phyloP scores from a whole-genome alignment of 2,329 filamentous ascomycete genomes.

The Gnomoniopsis sp. region DNA sequence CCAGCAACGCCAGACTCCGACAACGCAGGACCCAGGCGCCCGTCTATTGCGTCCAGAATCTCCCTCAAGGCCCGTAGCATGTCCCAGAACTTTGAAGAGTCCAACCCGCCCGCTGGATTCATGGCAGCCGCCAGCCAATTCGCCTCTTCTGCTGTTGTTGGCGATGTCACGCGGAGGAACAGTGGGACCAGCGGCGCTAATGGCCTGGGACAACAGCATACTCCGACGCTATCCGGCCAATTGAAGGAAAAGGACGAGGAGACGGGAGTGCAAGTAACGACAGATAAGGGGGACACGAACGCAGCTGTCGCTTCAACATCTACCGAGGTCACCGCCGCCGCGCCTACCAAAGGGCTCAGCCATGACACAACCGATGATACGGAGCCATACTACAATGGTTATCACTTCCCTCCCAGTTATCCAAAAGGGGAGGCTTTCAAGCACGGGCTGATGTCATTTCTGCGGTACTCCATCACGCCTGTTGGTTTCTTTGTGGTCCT shows the following conservation, averaged over 20 bases:
- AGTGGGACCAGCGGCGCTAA: conserved; percentile 1
- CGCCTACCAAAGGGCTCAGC: conserved; percentile 22
- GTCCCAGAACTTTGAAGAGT: conserved; percentile 38
- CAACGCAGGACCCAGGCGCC: neutral
- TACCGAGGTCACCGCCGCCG: conserved; percentile 18
- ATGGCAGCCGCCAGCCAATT: conserved; percentile 44
- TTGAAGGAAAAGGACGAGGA: neutral
- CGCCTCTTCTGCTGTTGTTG: conserved; percentile 35
- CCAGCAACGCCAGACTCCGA: conserved; percentile 2
- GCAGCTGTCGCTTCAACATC: neutral
- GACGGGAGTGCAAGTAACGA: neutral
- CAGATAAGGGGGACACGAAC: neutral
- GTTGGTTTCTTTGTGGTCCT: conserved; percentile 73
- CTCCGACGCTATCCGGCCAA: conserved; percentile 8
- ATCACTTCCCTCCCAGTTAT: conserved; percentile 62
- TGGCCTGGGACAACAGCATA: neutral
- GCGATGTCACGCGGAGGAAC: conserved; percentile 11
- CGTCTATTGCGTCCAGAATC: conserved; percentile 16
- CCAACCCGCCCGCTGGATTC: conserved; percentile 44
- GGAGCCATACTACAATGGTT: conserved; percentile 57
- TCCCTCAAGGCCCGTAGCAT: conserved; percentile 18
- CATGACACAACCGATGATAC: conserved; percentile 25
- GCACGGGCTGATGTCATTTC: conserved; percentile 59
- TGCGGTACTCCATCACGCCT: conserved; percentile 71
- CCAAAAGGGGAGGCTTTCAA: conserved; percentile 56